Percentiles rank a stretch among this genome's conserved stretches.
phyloP scores from a whole-genome alignment of 73 alveolate species.

The Paramecium octaurelia region DNA sequence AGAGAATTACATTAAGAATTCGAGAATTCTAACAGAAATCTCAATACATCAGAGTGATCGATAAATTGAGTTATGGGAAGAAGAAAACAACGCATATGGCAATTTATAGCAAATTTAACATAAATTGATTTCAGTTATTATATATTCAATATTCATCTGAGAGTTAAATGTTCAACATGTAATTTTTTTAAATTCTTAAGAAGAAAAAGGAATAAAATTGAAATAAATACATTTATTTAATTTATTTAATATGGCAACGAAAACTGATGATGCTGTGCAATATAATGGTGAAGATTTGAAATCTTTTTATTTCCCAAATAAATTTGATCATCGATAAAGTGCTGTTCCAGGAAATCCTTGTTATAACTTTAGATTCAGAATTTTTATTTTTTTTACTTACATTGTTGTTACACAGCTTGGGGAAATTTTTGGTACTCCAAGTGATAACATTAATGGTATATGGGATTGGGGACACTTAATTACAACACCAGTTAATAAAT shows the following conservation, averaged over 20 bases:
- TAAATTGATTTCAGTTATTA: neutral
- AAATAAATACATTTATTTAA: neutral
- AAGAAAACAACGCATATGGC: neutral
- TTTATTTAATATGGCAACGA: neutral
- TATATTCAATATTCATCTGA: neutral
- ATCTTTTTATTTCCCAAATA: neutral
- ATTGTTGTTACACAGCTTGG: neutral
- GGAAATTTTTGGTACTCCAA: conserved; percentile 33
- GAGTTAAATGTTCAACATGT: neutral
- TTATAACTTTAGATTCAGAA: conserved; percentile 33
- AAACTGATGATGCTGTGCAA: neutral
- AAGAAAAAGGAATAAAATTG: neutral
- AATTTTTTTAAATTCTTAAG: neutral
- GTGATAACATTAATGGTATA: neutral
- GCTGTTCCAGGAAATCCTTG: conserved; percentile 50
- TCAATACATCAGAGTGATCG: neutral
- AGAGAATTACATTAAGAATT: neutral
- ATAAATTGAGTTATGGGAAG: neutral
- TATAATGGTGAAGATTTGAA: conserved; percentile 33
- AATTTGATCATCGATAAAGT: conserved; percentile 22
- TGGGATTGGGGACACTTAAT: conserved; percentile 14
- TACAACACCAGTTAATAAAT: neutral
- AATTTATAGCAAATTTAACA: neutral
- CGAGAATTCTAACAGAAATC: neutral
- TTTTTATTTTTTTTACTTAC: conserved; percentile 17